Percentiles rank a stretch among this genome's conserved stretches.
phyloP scores from a whole-genome alignment of 495 filamentous ascomycete species.

The Massariosphaeria phaeospora region DNA sequence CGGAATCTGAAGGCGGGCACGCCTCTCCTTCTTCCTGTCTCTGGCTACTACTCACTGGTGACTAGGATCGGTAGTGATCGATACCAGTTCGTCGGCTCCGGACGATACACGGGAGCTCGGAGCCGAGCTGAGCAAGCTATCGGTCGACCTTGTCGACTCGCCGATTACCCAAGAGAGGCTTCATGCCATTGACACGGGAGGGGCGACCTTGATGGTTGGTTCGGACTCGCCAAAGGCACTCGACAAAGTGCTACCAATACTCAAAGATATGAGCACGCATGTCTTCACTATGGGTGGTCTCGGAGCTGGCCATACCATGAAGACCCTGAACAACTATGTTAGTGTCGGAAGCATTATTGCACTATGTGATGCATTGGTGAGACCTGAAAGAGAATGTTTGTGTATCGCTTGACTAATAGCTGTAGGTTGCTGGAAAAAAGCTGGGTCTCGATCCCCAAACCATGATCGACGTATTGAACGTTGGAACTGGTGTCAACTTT shows the following conservation, averaged over 20 bases:
- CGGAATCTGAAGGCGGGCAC: conserved; percentile 28
- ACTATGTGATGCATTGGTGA: conserved; percentile 32
- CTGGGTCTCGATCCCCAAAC: conserved; percentile 36
- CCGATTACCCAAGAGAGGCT: conserved; percentile 37
- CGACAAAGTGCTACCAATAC: conserved; percentile 31
- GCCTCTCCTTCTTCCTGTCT: neutral
- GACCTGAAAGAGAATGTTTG: neutral
- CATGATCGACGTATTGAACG: conserved; percentile 38
- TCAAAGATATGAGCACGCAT: conserved; percentile 31
- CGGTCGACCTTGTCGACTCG: conserved; percentile 33
- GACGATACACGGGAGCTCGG: conserved; percentile 34
- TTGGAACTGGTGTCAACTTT: conserved; percentile 36
- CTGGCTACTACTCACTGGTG: neutral
- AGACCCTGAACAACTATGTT: conserved; percentile 39
- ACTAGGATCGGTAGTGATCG: conserved; percentile 33
- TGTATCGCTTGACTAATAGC: conserved; percentile 4
- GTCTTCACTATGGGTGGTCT: conserved; percentile 30
- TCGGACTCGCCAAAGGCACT: conserved; percentile 22
- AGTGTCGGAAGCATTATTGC: conserved; percentile 34
- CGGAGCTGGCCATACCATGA: conserved; percentile 37
- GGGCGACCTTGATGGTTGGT: conserved; percentile 34
- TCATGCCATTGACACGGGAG: conserved; percentile 33
- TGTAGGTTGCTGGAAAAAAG: conserved; percentile 32
- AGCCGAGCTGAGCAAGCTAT: conserved; percentile 29
- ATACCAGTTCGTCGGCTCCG: conserved; percentile 35